Evolutionary conservation across 2,329 filamentous ascomycete genomes (phyloP).

Genomic region (Epichloe sibirici): DNA sequence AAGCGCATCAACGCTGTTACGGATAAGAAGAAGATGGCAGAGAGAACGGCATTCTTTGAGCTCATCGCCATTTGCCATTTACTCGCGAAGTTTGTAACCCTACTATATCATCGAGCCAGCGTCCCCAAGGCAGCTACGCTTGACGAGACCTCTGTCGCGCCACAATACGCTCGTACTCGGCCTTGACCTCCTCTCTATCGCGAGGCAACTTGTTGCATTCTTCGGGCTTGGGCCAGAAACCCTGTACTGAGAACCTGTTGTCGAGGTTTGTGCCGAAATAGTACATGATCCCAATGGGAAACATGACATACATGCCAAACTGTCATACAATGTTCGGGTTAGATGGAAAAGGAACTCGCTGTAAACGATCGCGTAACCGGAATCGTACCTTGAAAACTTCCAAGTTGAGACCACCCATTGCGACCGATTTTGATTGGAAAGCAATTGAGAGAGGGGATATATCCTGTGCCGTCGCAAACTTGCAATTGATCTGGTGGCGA

Average conservation of each 20-base stretch:
- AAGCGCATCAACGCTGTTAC: constrained; percentile 85
- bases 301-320: constrained; percentile 99
- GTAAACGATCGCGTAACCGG: not conserved
- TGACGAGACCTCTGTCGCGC: constrained; percentile 61
- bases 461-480: not conserved
- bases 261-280: constrained; percentile 99
- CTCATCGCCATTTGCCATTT: constrained; percentile 60
- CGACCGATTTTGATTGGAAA: constrained; percentile 11
- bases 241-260: constrained; percentile 72
- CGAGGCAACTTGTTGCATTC: constrained; percentile 66
- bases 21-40: constrained; percentile 65
- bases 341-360: not conserved
- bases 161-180: constrained; percentile 64
- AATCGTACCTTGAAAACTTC: constrained; percentile 79
- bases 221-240: constrained; percentile 84
- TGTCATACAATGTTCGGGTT: constrained; percentile 24
- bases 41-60: constrained; percentile 56
- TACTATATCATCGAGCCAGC: not conserved
- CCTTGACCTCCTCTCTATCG: constrained; percentile 70
- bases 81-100: constrained; percentile 53
- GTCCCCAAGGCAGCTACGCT: constrained; percentile 25
- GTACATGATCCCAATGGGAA: constrained; percentile 98
- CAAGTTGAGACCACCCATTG: constrained; percentile 74
- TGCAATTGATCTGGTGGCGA: not conserved
- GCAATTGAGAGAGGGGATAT: too few relatives aligned